Base-by-base conservation (phyloP, 306 rosid genomes). In the Malus sieversii region DNA sequence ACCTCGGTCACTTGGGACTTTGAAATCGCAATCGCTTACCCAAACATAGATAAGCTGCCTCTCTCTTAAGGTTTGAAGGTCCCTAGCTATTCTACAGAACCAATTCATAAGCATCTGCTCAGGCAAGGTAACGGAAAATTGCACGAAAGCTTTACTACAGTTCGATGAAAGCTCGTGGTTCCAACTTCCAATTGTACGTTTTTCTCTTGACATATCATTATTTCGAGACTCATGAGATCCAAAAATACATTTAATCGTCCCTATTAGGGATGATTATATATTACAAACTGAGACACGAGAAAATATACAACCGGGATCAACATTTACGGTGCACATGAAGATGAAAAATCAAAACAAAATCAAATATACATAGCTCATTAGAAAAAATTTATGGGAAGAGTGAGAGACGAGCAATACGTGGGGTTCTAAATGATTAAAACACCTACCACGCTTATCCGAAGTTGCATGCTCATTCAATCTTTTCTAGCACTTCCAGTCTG, bases 401-500 rank as follows among this genome's bases (percentile, higher is more conserved):
- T 66, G 72, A 16, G 64, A 68, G 68, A 68, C 71, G 44, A 70
- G 46, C 52, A 30, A 29, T n/a, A 66, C 23, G 62, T 48, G 73
- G 73, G 79, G 73, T 71, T 75, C 53, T 66, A 57, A 76, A 79
- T 33, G 78, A 78, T 69, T 53, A 67, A 77, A 40, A 66, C 74
- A 58, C 78, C 62, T 55, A 77, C 82, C 53, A 23, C 52, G 23
- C 77, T 68, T 16, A 63, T 44, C 73, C 57, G 40, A 73, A 82
- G 9, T 70, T 10, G 20, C 70, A 61, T 66, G 35, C 82, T 93
- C 91, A 91, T 82, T 96, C 98, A 66, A 96, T 96, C 90, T 92
- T 96, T 85, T 92, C 99, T 55, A 96, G 64, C 59, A 89, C 77
- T 75, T 96, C 99, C 87, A 90, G 81, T 87, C 97, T 88, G 70